These are phyloP conservation scores for Fusarium sublunatum DNA, from an alignment of 2,329 filamentous ascomycete genomes.

Conservation along the genomic window DNA sequence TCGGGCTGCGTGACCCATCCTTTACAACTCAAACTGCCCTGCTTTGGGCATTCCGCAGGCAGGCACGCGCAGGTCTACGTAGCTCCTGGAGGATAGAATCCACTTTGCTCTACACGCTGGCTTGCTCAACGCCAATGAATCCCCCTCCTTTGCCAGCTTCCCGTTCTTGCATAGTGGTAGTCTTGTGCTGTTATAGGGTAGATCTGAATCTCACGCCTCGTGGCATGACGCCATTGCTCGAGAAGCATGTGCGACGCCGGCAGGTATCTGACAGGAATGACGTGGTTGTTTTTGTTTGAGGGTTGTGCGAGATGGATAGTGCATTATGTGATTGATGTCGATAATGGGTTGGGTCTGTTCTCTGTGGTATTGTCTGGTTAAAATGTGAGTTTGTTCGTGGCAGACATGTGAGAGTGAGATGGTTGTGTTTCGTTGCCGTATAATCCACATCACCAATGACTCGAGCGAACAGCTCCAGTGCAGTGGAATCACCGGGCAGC, in stretches of 20 bases:
- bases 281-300: conserved; percentile 5
- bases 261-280: conserved; percentile 23
- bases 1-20: conserved; percentile 33
- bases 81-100: conserved; percentile 26
- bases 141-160: conserved; percentile 27
- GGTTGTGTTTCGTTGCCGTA: too few species aligned
- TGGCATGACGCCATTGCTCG: conserved; percentile 36
- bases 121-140: conserved; percentile 30
- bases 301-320: neutral
- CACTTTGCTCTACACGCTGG: conserved; percentile 13
- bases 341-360: neutral
- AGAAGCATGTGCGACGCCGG: conserved; percentile 11
- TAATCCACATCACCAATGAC: too few species aligned
- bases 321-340: neutral
- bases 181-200: conserved; percentile 39
- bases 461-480: too few species aligned
- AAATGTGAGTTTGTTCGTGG: too few species aligned
- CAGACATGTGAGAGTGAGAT: too few species aligned
- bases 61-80: conserved; percentile 26
- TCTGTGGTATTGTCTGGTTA: neutral
- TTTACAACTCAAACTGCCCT: conserved; percentile 29
- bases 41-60: conserved; percentile 12
- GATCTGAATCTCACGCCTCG: conserved; percentile 3
- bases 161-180: conserved; percentile 11
- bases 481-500: too few species aligned